Conservation (phyloP, 2,329 filamentous ascomycete species). For the Cytospora schulzeri region DNA sequence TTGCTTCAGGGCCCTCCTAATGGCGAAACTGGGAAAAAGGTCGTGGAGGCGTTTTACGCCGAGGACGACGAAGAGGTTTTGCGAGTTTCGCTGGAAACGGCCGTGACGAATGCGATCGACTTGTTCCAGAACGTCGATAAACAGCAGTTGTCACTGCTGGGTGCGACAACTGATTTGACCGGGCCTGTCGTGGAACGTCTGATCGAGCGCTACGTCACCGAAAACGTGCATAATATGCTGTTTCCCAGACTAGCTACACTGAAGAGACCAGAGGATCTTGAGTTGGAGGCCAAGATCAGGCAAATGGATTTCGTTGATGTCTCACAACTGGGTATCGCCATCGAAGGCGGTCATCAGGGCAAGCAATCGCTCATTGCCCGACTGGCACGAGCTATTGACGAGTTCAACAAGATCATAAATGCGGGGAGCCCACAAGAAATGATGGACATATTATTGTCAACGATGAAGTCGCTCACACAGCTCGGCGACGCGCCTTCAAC, state of each 20-base stretch:
- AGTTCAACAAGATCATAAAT: slow-evolving; percentile 82
- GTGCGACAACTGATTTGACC: slow-evolving; percentile 90
- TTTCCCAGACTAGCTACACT: slow-evolving; percentile 81
- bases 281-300: slow-evolving; percentile 85
- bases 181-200: slow-evolving; percentile 89
- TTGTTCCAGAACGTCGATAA: slow-evolving; percentile 95
- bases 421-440: slow-evolving; percentile 86
- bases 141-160: slow-evolving; percentile 87
- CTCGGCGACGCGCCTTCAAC: slow-evolving; percentile 51
- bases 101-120: slow-evolving; percentile 91
- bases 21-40: slow-evolving; percentile 29
- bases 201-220: slow-evolving; percentile 91
- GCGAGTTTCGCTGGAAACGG: slow-evolving; percentile 84
- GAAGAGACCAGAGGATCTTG: slow-evolving; percentile 78
- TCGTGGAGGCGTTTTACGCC: slow-evolving; percentile 67
- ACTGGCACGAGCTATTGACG: slow-evolving; percentile 77
- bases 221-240: slow-evolving; percentile 87
- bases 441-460: slow-evolving; percentile 77
- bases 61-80: slow-evolving; percentile 93
- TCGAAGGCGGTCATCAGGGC: slow-evolving; percentile 74
- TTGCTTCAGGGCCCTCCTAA: slow-evolving; percentile 18
- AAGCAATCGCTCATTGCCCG: slow-evolving; percentile 81
- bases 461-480: slow-evolving; percentile 80
- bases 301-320: slow-evolving; percentile 95
- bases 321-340: slow-evolving; percentile 86